phyloP scores from a whole-genome alignment of 805 yeast species.

The Candida coleopterorum region DNA sequence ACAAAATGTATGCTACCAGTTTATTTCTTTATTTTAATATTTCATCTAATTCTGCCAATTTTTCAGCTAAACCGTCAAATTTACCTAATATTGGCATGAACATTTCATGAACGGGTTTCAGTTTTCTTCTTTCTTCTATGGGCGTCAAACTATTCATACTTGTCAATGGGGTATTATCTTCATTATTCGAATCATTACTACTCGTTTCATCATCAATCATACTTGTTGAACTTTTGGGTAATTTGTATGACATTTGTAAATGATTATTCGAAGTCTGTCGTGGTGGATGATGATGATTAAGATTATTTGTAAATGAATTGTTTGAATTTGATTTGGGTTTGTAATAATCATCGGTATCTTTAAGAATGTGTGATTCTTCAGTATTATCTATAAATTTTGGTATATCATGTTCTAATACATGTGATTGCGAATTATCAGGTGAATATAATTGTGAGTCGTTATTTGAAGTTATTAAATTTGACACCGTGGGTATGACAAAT shows the following conservation, averaged over 20 bases:
- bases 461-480: no score
- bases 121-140: conserved; percentile 19
- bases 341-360: no score
- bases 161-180: conserved; percentile 31
- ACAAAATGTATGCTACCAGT: no score
- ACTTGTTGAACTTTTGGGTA: conserved; percentile 4
- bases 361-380: no score
- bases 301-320: not conserved
- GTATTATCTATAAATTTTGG: no score
- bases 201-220: conserved; percentile 6
- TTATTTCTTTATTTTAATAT: conserved; percentile 13
- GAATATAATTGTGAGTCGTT: no score
- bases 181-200: conserved; percentile 1
- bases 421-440: conserved; percentile 1
- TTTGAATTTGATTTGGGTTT: no score
- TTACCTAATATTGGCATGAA: conserved; percentile 56
- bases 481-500: no score
- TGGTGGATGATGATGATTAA: not conserved
- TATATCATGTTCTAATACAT: no score
- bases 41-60: conserved; percentile 33
- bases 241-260: not conserved
- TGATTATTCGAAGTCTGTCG: not conserved
- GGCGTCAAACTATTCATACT: conserved; percentile 25
- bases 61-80: conserved; percentile 39
- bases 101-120: conserved; percentile 43